Evolutionary conservation across 345 rosid genomes (phyloP), one percentile per base, ranked within the genome.

Genomic region (Syzygium jambos): DNA sequence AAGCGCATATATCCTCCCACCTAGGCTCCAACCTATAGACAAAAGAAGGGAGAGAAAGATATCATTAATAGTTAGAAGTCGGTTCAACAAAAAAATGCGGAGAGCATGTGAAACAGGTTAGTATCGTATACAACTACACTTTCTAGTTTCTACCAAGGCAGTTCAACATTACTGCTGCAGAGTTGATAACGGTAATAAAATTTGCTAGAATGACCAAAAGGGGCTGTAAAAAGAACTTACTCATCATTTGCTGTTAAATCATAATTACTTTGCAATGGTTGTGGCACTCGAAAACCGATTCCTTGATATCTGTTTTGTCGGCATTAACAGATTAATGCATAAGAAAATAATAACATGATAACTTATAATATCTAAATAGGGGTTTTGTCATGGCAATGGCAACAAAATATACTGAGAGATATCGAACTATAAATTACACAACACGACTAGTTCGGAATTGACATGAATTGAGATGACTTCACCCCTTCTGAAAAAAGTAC

Each of bases 221-320:
- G 46, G 80, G 54, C 6, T 15, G 29, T 55, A 46, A 55, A 89
- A 85, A 89, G 77, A 89, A 86, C 92, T 91, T 92, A 95, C 99
- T 92, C 88, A 53, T 91, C 91, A 87, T 90, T 90, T 65, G 91
- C 87, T 57, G 90, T 88, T 84, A 94, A 91, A 88, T 94, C 97
- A 87, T 92, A 90, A 88, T 91, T 93, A 89, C 94, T 92, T 90
- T 95, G 90, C 88, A 97, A 89, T 84, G 90, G 90, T 83, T 95
- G 97, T 65, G 98, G 98, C 51, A 95, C 95, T 92, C 99, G 96
- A 90, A 96, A 97, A 88, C 94, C 99, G 85, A 94, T 92, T 89
- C 98, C 95, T 90, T 97, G 99, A 90, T 92, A 96, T 90, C 99
- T 97, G 96, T 25, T 52, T 90, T 88, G 56, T 61, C 38, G 88